phyloP scores from a whole-genome alignment of 116 monocot species.

The Papilionanthe hybrid region DNA sequence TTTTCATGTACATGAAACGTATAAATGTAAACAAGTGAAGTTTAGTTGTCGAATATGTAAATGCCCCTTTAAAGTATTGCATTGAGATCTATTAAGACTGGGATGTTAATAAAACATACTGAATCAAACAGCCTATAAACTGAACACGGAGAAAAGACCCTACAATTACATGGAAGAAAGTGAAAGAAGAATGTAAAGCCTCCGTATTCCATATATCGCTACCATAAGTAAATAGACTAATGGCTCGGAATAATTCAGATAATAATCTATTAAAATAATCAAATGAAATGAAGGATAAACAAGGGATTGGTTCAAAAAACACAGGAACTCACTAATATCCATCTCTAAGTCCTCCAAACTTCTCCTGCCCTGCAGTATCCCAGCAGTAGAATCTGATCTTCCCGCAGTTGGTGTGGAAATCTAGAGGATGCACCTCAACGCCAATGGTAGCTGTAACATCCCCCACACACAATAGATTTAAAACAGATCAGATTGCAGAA shows the following conservation, averaged over 20 bases:
- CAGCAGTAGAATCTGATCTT: slow-evolving; percentile 62
- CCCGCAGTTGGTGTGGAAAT: slow-evolving; percentile 55
- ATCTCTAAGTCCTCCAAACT: slow-evolving; percentile 63
- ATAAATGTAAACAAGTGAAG: no score
- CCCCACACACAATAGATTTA: background rate
- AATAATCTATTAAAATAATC: background rate
- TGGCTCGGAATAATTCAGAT: background rate
- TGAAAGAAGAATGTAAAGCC: background rate
- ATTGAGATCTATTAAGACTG: no score
- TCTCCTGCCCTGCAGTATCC: slow-evolving; percentile 65
- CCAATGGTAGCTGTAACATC: slow-evolving; percentile 45
- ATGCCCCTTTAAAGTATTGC: no score
- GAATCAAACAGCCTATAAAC: no score
- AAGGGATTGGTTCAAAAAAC: background rate
- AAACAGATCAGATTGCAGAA: background rate
- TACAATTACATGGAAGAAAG: no score
- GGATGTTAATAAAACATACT: no score
- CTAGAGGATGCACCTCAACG: slow-evolving; percentile 57
- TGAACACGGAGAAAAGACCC: no score
- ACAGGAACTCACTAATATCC: slow-evolving; percentile 52
- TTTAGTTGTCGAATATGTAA: no score
- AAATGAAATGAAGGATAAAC: background rate
- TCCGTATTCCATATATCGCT: background rate
- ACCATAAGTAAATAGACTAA: background rate
- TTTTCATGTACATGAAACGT: no score